phyloP scores from a whole-genome alignment of 2,329 filamentous ascomycete species.

The Trichoderma polysporum region DNA sequence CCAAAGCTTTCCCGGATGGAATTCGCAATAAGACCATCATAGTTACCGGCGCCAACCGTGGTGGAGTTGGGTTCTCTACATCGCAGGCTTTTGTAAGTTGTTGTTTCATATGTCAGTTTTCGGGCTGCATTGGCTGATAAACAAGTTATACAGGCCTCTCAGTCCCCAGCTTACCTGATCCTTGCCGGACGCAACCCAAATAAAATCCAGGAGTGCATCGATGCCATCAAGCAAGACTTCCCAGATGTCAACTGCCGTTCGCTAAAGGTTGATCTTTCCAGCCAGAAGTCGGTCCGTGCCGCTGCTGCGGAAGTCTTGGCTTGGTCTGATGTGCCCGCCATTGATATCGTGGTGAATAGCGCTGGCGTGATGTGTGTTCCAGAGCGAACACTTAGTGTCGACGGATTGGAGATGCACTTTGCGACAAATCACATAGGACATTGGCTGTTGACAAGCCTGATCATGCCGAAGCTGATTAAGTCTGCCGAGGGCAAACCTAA shows the following conservation, averaged over 20 bases:
- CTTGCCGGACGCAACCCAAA: conserved; percentile 40
- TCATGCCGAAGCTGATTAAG: conserved; percentile 37
- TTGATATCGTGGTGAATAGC: conserved; percentile 42
- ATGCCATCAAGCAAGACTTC: conserved; percentile 34
- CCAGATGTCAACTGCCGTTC: conserved; percentile 35
- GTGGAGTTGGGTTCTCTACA: conserved; percentile 38
- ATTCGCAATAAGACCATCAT: conserved; percentile 37
- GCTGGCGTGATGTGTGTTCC: conserved; percentile 39
- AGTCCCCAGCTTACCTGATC: conserved; percentile 38
- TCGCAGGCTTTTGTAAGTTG: conserved; percentile 30
- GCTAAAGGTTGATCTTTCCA: conserved; percentile 40
- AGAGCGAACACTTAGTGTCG: conserved; percentile 33
- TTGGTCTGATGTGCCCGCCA: conserved; percentile 30
- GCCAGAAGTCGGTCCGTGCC: conserved; percentile 38
- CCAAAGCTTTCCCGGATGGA: conserved; percentile 25
- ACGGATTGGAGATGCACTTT: conserved; percentile 40
- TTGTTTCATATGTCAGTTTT: neutral
- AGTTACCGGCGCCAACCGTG: conserved; percentile 39
- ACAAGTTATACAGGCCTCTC: conserved; percentile 23
- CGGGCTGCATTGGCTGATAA: neutral
- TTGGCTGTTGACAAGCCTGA: conserved; percentile 38
- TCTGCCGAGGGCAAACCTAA: conserved; percentile 29
- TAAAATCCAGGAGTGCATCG: conserved; percentile 39
- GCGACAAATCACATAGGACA: conserved; percentile 41
- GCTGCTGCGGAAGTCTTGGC: conserved; percentile 37